phyloP scores from a whole-genome alignment of 1,284 basidiomycete genomes.

The Apiotrichum gracile region DNA sequence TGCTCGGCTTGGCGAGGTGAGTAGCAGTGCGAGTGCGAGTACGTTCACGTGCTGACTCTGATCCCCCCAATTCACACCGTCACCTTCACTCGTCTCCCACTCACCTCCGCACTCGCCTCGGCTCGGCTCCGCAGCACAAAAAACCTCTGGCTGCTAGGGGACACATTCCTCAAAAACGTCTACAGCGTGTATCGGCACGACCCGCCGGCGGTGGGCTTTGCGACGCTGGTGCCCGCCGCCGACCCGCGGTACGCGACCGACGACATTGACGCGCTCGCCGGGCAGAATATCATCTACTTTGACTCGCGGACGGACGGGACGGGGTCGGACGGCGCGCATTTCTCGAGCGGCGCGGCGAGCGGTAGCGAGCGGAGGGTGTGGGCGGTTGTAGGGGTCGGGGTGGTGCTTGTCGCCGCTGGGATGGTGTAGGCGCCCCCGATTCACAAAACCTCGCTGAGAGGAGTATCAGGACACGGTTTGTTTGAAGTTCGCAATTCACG shows the following conservation, averaged over 20 bases:
- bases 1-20: not conserved
- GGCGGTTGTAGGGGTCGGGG: too few relatives aligned
- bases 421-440: too few relatives aligned
- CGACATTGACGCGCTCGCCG: not conserved
- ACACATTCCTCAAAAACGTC: slow-evolving; percentile 76
- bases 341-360: not conserved
- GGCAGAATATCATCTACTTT: not conserved
- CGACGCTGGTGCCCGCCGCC: slow-evolving; percentile 10
- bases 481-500: too few relatives aligned
- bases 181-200: slow-evolving; percentile 50
- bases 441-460: too few relatives aligned
- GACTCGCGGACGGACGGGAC: not conserved
- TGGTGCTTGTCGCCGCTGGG: too few relatives aligned
- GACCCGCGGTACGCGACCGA: not conserved
- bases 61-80: too few relatives aligned
- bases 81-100: not conserved
- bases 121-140: not conserved
- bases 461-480: too few relatives aligned
- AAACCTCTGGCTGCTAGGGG: slow-evolving; percentile 74
- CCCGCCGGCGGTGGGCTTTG: slow-evolving; percentile 50
- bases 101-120: not conserved
- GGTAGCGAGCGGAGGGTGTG: too few relatives aligned
- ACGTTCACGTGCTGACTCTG: not conserved
- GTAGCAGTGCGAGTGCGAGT: not conserved
- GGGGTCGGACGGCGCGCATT: too few relatives aligned